Base-by-base conservation (phyloP, 2,329 filamentous ascomycete genomes). In the Botryotinia convoluta region DNA sequence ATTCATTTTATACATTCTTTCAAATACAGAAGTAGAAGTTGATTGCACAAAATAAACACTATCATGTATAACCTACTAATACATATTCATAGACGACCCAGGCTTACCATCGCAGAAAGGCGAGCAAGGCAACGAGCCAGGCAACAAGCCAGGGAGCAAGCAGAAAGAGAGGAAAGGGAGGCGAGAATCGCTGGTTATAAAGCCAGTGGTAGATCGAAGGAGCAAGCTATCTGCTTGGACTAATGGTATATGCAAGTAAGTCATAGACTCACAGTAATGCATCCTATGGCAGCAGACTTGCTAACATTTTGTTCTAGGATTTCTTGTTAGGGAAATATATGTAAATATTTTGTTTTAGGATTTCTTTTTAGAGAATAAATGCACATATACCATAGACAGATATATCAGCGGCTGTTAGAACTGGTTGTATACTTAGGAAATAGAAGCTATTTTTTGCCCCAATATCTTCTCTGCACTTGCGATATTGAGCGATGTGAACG, bases 11-110 rank as follows among this genome's bases (percentile, higher is more conserved):
- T 18, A 9, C 14, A 9, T 9, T 57, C 14, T 29, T 16, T 57
- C 1, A 3, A 48, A 22, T n/a, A n/a, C n/a, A n/a, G n/a, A n/a
- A n/a, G n/a, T n/a, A n/a, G n/a, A n/a, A n/a, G 10, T 51, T 6
- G 1, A 3, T 18, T 8, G 6, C n/a, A 54, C 3, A 1, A 3
- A 7, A 54, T 16, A 1, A 16, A 18, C 0, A 29, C 14, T 18
- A 3, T 54, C 14, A 16, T 54, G 3, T 54, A 7, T 6, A 4
- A 3, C 29, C 14, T 29, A 14, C 51, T 57, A 32, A 57, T 18
- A 3, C 7, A 29, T 29, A 2, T 29, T 29, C 3, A 29, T 4
- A 57, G 51, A 4, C n/a, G 51, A 9, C 1, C n/a, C 6, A 57
- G 4, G 7, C 1, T 7, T 7, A 57, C n/a, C 14, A 18, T 18